Base-by-base conservation (phyloP, 441 rosid species). In the Brassica hybrid region DNA sequence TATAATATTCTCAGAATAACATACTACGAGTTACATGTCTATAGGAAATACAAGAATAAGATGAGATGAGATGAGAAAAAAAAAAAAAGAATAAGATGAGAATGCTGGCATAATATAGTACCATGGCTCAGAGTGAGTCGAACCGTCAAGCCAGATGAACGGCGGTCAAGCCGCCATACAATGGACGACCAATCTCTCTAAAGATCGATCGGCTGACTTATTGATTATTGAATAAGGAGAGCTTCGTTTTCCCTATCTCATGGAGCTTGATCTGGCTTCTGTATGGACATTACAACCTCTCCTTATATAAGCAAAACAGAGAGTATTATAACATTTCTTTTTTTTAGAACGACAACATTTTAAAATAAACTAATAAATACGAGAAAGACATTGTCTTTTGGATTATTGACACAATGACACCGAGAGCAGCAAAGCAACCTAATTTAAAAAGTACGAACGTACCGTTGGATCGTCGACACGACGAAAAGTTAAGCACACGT, bases 401-500 rank as follows among this genome's bases (percentile, higher is more conserved):
- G 19, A 50, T 50, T 50, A 50, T 50, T 52, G 58, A 52, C 68
- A 72, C 69, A 50, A 14, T 52, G 58, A 52, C 68, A 72, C 69
- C 69, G 65, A 78, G 23, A 45, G 1, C 45, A 58, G 13, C 30
- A 66, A 48, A 77, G 64, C 73, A 12, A 78, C 81, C 67, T 77
- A 67, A 72, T 66, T 65, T 65, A 0, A 11, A 71, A 78, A 59
- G 62, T 34, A 52, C 13, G 3, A 13, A 61, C 7, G 59, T 67
- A 73, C 74, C 74, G 77, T 78, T 14, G 18, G 77, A 73, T 78
- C 0, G 3, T 7, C 1, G 81, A 50, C 81, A 78, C 65, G 57
- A 0, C 36, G 45, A 48, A 60, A 72, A 36, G 38, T 11, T 25
- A 36, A 52, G 50, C 50, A 32, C 66, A 78, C 78, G 78, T 73